These are phyloP conservation scores for Fomitopsis palustris DNA, from an alignment of 1,284 basidiomycete genomes.

Conservation along the genomic window DNA sequence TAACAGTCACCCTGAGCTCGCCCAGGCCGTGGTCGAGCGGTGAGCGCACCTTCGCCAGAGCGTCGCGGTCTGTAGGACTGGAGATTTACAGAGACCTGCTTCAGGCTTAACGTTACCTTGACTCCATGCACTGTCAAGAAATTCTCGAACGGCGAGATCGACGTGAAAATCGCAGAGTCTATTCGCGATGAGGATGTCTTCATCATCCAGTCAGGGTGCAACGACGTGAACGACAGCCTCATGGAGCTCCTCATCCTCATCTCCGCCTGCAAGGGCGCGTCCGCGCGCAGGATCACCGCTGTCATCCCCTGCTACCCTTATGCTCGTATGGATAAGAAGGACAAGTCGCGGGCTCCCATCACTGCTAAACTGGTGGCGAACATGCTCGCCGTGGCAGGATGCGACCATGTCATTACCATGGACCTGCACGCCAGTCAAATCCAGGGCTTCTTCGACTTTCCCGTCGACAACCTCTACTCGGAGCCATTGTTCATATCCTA, in stretches of 20 bases:
- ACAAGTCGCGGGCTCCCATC: constrained; percentile 94
- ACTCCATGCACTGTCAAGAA: constrained; percentile 92
- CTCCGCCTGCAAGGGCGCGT: constrained; percentile 95
- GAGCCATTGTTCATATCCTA: constrained; percentile 87
- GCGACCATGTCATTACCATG: constrained; percentile 99
- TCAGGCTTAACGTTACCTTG: constrained; percentile 87
- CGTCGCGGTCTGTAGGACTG: constrained; percentile 25
- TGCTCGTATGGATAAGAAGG: constrained; percentile 97
- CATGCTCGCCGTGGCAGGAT: constrained; percentile 94
- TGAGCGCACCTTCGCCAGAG: constrained; percentile 62
- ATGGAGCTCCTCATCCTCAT: constrained; percentile 92
- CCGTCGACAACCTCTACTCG: constrained; percentile 94
- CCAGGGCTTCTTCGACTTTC: constrained; percentile 99
- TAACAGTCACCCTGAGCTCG: constrained; percentile 97
- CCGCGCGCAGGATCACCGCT: constrained; percentile 94
- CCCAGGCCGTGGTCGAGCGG: constrained; percentile 91
- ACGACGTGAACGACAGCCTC: constrained; percentile 80
- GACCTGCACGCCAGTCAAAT: constrained; percentile 98
- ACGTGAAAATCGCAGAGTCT: constrained; percentile 90
- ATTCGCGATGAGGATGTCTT: constrained; percentile 98
- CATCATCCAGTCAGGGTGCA: constrained; percentile 86
- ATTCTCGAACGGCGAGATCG: constrained; percentile 95
- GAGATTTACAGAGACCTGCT: constrained; percentile 34
- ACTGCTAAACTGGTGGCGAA: constrained; percentile 98
- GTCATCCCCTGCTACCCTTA: constrained; percentile 99